Base-by-base conservation (phyloP, 2,329 filamentous ascomycete species). In the Coleophoma cylindrospora region DNA sequence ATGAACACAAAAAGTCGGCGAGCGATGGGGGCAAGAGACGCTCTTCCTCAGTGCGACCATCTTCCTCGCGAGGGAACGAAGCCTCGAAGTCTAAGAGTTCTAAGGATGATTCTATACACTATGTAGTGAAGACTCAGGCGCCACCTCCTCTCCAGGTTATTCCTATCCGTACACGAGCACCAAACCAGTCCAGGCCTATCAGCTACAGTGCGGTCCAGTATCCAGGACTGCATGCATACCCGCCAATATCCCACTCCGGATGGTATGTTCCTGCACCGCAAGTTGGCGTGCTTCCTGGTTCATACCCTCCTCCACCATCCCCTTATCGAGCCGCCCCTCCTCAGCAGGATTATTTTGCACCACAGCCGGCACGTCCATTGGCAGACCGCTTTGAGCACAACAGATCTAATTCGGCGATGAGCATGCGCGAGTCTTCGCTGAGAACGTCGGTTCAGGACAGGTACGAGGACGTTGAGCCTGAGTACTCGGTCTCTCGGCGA, bases 171-270 rank as follows among this genome's bases (percentile, higher is more conserved):
- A 57, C 61, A 49, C 60, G 60, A 52, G 51, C 59, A 27, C 34
- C 51, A 4, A 57, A 59, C 15, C 34, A 56, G 12, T 54, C 58
- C 22, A 54, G 58, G 38, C 61, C 61, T 14, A 12, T 48, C 7
- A 61, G 57, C 34, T 59, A 52, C 40, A 55, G 60, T 49, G 50
- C 19, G 6, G 32, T 10, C 4, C 21, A 21, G 12, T 27, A 44
- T 27, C 19, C 21, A 15, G 41, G 13, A 7, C 12, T 32, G 21
- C 52, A n/a, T 6, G 21, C 47, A 48, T 51, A 55, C 11, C 61
- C 60, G 50, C 62, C 62, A 21, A 40, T 60, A 12, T 59, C 61
- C 14, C 46, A 19, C 13, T 62, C 59, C 6, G 59, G 60, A 8
- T 60, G 47, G 43, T 50, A 41, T 32, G 54, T 43, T 36, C 43